Percentiles rank a stretch among this genome's conserved stretches.
Conservation (phyloP, 2,329 filamentous ascomycete genomes). For the Metarhizium anisopliae region DNA sequence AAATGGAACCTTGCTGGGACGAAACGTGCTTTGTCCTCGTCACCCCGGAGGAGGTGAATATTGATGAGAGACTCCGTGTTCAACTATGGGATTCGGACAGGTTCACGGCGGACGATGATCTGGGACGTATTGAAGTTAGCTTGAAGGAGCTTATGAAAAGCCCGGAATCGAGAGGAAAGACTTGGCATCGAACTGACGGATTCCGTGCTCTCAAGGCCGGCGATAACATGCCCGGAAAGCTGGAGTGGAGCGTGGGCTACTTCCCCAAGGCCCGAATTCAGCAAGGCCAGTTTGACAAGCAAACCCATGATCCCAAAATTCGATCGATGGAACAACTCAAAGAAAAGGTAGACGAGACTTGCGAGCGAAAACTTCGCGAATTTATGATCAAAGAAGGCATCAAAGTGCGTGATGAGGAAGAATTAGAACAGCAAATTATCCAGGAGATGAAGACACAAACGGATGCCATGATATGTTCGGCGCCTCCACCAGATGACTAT, state of each 20-base stretch:
- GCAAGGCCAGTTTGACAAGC: constrained; percentile 49
- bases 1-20: constrained; percentile 63
- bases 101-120: constrained; percentile 62
- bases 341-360: constrained; percentile 42
- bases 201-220: constrained; percentile 57
- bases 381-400: constrained; percentile 37
- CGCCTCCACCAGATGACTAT: constrained; percentile 52
- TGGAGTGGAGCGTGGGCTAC: constrained; percentile 64
- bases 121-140: constrained; percentile 63
- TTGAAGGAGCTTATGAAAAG: constrained; percentile 56
- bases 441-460: constrained; percentile 55
- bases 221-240: constrained; percentile 58
- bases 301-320: constrained; percentile 50
- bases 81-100: constrained; percentile 72
- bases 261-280: constrained; percentile 59
- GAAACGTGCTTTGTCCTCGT: constrained; percentile 64
- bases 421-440: constrained; percentile 58
- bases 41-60: constrained; percentile 61
- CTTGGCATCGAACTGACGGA: constrained; percentile 54
- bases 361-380: constrained; percentile 57
- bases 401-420: constrained; percentile 43
- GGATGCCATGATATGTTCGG: constrained; percentile 58
- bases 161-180: constrained; percentile 48
- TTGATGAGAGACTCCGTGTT: constrained; percentile 58
- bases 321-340: constrained; percentile 49